phyloP scores from a whole-genome alignment of 2,329 filamentous ascomycete genomes.

The Neonectria hederae region DNA sequence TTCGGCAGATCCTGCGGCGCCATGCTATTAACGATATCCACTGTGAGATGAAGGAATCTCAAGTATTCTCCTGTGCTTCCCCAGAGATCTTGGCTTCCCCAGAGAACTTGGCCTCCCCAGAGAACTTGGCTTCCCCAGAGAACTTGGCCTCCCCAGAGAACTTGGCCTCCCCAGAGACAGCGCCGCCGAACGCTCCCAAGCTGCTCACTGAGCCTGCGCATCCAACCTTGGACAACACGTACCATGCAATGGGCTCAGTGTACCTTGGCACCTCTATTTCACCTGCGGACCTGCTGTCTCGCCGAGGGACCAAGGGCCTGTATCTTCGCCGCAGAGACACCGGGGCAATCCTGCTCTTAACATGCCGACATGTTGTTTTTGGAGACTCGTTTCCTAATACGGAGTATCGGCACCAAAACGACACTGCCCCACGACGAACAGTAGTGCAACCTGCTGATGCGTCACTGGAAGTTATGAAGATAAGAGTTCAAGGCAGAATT shows the following conservation, averaged over 20 bases:
- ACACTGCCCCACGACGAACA: background rate
- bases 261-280: conserved; percentile 7
- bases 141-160: too few relatives aligned
- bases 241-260: background rate
- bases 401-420: background rate
- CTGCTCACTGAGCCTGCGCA: background rate
- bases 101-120: too few relatives aligned
- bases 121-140: too few relatives aligned
- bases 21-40: too few relatives aligned
- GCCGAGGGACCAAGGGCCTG: conserved; percentile 18
- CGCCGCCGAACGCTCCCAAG: background rate
- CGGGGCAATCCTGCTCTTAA: conserved; percentile 1
- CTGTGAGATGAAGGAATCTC: too few relatives aligned
- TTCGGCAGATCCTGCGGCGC: too few relatives aligned
- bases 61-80: background rate
- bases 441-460: conserved; percentile 17
- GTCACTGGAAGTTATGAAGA: background rate
- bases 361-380: conserved; percentile 21
- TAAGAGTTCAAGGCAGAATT: background rate
- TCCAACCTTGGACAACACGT: background rate
- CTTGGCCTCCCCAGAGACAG: too few relatives aligned
- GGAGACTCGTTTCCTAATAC: background rate
- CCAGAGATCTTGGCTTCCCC: too few relatives aligned
- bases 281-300: background rate
- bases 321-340: conserved; percentile 8